A percentile compares a stretch with the other conserved stretches of the same genome.
Conservation (phyloP, 2,329 filamentous ascomycete species). For the Onygenales sp. region DNA sequence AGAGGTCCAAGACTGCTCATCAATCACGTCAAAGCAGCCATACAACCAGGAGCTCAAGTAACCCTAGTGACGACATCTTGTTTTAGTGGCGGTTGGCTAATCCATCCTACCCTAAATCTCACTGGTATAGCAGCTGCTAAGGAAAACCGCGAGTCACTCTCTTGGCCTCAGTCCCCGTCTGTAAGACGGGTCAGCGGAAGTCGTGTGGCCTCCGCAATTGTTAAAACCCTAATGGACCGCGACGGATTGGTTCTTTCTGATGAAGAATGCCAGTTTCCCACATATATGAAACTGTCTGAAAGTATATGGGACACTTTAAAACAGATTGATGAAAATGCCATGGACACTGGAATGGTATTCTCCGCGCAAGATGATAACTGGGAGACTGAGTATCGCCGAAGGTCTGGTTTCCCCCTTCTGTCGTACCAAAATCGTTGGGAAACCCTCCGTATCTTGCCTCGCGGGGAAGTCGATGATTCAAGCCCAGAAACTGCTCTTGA, state of each 20-base stretch:
- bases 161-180: slow-evolving; percentile 7
- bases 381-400: neutral
- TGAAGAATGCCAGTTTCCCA: neutral
- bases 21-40: neutral
- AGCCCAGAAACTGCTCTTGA: neutral
- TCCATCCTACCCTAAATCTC: neutral
- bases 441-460: neutral
- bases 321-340: neutral
- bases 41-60: neutral
- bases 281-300: neutral
- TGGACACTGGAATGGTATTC: neutral
- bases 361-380: neutral
- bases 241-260: neutral
- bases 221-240: slow-evolving; percentile 3
- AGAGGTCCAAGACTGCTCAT: neutral
- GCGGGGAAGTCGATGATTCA: neutral
- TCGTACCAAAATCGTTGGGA: neutral
- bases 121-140: neutral
- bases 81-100: neutral
- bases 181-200: slow-evolving; percentile 7
- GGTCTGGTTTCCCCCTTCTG: neutral
- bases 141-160: neutral
- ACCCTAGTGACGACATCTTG: neutral
- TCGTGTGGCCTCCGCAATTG: slow-evolving; percentile 9
- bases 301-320: neutral